A percentile compares a stretch with the other conserved stretches of the same genome.
Conservation (phyloP, 805 yeast species). For the Candida vaughaniae region DNA sequence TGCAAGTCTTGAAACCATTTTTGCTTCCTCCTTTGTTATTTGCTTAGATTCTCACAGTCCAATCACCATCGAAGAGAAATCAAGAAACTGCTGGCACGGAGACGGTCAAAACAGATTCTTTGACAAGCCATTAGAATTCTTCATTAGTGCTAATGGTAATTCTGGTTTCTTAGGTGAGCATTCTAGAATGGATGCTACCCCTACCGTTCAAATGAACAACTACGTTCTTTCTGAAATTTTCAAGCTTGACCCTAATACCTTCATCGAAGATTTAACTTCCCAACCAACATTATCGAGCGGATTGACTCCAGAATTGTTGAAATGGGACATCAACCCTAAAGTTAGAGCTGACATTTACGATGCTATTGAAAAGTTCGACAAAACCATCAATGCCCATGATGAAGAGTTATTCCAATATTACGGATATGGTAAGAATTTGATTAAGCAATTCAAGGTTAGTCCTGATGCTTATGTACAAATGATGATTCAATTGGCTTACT, state of each 20-base stretch:
- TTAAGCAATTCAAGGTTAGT: conserved; percentile 79
- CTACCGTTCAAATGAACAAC: conserved; percentile 86
- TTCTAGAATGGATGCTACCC: conserved; percentile 97
- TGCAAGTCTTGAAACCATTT: conserved; percentile 63
- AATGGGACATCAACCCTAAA: conserved; percentile 58
- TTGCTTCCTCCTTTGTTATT: conserved; percentile 75
- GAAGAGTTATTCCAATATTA: conserved; percentile 76
- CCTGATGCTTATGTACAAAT: conserved; percentile 95
- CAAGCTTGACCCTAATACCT: conserved; percentile 41
- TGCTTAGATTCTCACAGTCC: conserved; percentile 77
- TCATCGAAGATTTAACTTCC: conserved; percentile 26
- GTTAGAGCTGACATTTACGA: conserved; percentile 49
- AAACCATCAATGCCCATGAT: conserved; percentile 64
- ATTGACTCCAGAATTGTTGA: conserved; percentile 25
- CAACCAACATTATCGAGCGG: conserved; percentile 11
- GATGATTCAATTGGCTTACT: conserved; percentile 88
- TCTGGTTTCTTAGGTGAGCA: conserved; percentile 97
- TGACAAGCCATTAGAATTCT: conserved; percentile 88
- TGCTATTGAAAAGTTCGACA: conserved; percentile 58
- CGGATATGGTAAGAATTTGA: conserved; percentile 82
- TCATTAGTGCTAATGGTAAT: conserved; percentile 76
- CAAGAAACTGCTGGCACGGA: conserved; percentile 93
- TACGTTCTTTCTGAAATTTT: conserved; percentile 57
- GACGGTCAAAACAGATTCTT: conserved; percentile 85
- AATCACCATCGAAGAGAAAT: conserved; percentile 75